Percentiles rank a stretch among this genome's conserved stretches.
Conservation (phyloP, 192 early-diverging fungal genomes). For the Coemansia sp. region DNA sequence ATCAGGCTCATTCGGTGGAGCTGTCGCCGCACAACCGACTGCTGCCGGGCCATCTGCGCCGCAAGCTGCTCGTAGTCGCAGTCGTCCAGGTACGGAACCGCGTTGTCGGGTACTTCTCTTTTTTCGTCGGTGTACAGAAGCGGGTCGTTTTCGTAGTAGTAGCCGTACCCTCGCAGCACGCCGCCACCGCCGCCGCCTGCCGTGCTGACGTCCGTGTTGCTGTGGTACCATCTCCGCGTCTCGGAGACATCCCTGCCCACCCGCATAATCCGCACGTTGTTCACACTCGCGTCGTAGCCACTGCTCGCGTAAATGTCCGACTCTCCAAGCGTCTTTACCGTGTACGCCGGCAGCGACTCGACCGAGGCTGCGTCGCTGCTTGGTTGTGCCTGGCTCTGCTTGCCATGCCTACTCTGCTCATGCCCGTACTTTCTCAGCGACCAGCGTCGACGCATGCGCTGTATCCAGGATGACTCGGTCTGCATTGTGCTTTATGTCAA, state of each 20-base stretch:
- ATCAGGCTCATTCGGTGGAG: conserved; percentile 18
- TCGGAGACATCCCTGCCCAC: conserved; percentile 20
- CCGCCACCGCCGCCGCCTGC: neutral
- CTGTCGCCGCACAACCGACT: conserved; percentile 15
- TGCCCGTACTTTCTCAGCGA: conserved; percentile 1
- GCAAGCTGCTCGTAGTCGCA: conserved; percentile 32
- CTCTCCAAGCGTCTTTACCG: neutral
- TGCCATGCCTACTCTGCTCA: neutral
- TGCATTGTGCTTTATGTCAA: conserved; percentile 1
- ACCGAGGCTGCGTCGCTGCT: neutral
- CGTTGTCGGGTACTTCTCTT: conserved; percentile 9
- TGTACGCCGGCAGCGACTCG: conserved; percentile 1
- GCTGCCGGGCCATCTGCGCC: conserved; percentile 27
- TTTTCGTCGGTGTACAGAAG: conserved; percentile 5
- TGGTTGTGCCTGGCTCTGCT: neutral
- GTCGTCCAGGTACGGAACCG: conserved; percentile 43
- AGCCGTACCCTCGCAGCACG: conserved; percentile 1
- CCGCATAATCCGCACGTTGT: conserved; percentile 17
- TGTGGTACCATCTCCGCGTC: neutral
- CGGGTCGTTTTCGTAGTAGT: conserved; percentile 10
- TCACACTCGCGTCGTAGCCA: neutral
- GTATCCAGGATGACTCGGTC: conserved; percentile 11
- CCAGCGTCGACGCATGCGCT: conserved; percentile 11
- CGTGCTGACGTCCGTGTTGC: conserved; percentile 4
- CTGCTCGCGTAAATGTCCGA: neutral